Base-by-base conservation (phyloP, 805 yeast species). In the Isabelozyma gotoi region DNA sequence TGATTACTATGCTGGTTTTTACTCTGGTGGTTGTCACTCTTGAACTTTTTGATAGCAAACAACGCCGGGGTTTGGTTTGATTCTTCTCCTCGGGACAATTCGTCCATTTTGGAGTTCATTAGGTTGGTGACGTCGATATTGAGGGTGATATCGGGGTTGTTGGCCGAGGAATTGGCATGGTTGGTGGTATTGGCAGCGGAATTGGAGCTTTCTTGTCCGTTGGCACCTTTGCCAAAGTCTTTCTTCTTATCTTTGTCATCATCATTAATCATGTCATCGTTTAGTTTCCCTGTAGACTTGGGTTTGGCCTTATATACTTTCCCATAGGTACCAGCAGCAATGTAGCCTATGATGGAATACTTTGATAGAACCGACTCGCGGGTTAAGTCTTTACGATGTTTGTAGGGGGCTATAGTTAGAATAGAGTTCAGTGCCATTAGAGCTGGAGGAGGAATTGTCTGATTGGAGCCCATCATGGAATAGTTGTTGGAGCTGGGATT, bases 311-410 rank as follows among this genome's bases (percentile, higher is more conserved):
- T 92, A 70, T 90, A 94, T 17, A 89, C 96, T 45, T 89, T 80
- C 45, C 99, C 99, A 63, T 94, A 94, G 0, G 99, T 94, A 33
- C 99, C 99, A 0, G 99, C 97, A 1, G 99, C 99, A 45, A 94
- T 94, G 64, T 94, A 94, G 0, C 99, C 99, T 14, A 90, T 67
- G 46, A 94, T 85, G 48, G 85, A 91, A 65, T 91, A 94, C 53
- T 84, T 85, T 41, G 85, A 84, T n/a, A 89, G 67, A 3, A 94
- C 96, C 2, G 87, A 82, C 21, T 80, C 74, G 41, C 96, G 67
- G 11, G 78, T 65, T 19, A 76, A 63, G 58, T 89, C 96, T 69
- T 46, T 84, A 33, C 78, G 65, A 46, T 68, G 76, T 45, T 71
- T 65, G 54, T 68, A 71, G 6, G 76, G 76, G 2, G 73, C 76